These are phyloP conservation scores for Trypanosoma conorhini DNA, from an alignment of 208 protist genomes.

Conservation along the genomic window DNA sequence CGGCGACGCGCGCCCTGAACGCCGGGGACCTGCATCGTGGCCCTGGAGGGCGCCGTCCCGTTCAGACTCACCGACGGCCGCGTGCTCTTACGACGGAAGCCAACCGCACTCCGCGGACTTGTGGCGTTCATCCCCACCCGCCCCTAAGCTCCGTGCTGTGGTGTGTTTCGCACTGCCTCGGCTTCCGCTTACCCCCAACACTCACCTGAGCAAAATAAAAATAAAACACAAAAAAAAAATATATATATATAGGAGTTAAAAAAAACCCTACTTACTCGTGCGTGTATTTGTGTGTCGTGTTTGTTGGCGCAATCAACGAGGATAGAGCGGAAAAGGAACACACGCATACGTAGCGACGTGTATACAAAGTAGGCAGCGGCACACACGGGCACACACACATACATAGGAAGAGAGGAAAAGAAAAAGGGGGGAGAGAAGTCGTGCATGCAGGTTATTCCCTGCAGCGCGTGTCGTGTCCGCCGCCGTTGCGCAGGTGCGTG, in stretches of 20 bases:
- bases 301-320: too few relatives aligned
- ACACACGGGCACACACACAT: too few relatives aligned
- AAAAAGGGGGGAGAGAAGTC: too few relatives aligned
- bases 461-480: not conserved
- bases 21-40: not conserved
- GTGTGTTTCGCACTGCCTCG: not conserved
- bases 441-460: not conserved
- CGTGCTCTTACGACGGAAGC: not conserved
- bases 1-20: not conserved
- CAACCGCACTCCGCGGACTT: not conserved
- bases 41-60: not conserved
- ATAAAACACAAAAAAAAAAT: too few relatives aligned
- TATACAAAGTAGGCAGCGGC: too few relatives aligned
- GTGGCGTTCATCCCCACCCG: slow-evolving; percentile 1
- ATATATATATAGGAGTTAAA: too few relatives aligned
- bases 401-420: too few relatives aligned
- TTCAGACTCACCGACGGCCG: not conserved
- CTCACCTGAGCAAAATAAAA: too few relatives aligned
- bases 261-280: too few relatives aligned
- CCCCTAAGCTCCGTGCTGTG: not conserved
- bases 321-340: too few relatives aligned
- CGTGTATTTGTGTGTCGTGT: too few relatives aligned
- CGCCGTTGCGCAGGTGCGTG: not conserved
- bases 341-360: too few relatives aligned
- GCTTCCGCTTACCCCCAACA: not conserved